Conservation (phyloP, 208 protist genomes). For the Spongospora subterranea region DNA sequence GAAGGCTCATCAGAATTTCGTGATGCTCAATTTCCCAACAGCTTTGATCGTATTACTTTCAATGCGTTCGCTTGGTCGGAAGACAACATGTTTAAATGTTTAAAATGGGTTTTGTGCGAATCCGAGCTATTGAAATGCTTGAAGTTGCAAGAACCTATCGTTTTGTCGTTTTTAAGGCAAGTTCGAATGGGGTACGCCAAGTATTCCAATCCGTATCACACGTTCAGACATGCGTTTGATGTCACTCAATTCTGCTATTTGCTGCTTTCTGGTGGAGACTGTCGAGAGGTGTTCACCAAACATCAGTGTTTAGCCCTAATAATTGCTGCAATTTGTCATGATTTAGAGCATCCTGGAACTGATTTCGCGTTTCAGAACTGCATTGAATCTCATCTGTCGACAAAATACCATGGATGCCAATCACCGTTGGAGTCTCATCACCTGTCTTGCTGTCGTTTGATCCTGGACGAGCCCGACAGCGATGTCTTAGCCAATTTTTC, state of each 20-base stretch:
- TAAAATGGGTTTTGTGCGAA: constrained; percentile 32
- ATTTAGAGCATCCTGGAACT: constrained; percentile 39
- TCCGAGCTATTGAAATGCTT: background rate
- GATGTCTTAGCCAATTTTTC: background rate
- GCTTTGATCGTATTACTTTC: constrained; percentile 7
- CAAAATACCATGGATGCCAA: background rate
- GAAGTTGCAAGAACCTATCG: background rate
- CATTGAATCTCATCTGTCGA: constrained; percentile 18
- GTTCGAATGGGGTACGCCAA: constrained; percentile 52
- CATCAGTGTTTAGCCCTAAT: background rate
- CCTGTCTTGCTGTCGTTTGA: background rate
- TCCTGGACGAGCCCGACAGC: constrained; percentile 24
- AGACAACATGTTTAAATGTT: background rate
- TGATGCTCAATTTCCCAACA: too few species aligned
- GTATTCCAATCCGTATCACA: constrained; percentile 30
- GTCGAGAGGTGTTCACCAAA: background rate
- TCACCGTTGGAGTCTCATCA: constrained; percentile 37
- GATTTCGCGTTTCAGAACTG: background rate
- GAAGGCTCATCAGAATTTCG: background rate
- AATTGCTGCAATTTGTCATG: constrained; percentile 32
- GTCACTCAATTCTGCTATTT: constrained; percentile 47
- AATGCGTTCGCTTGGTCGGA: constrained; percentile 49
- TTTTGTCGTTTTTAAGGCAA: background rate
- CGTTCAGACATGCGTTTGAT: constrained; percentile 42
- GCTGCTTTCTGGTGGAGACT: background rate